A percentile compares a stretch with the other conserved stretches of the same genome.
Evolutionary conservation across 2,329 filamentous ascomycete genomes (phyloP).

Genomic region (Colletotrichum limetticola): DNA sequence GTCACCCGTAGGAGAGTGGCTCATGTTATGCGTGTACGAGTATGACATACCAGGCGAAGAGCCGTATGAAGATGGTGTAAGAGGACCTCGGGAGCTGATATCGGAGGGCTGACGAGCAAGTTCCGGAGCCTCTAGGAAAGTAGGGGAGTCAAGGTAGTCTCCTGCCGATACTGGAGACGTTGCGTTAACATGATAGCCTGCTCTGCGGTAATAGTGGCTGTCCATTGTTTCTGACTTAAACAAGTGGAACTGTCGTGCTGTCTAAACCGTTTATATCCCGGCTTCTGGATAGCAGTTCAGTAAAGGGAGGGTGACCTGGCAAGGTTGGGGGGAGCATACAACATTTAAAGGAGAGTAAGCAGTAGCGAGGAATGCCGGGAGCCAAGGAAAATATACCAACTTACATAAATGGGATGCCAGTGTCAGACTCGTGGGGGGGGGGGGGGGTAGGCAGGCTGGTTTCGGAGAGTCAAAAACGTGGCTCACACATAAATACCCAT

Average conservation of each 20-base stretch:
- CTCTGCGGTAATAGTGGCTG: conserved; percentile 21
- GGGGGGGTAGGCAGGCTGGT: not conserved
- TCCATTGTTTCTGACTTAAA: conserved; percentile 20
- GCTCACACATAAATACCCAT: not conserved
- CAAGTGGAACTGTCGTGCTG: conserved; percentile 15
- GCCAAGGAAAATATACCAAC: conserved; percentile 12
- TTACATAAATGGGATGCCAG: conserved; percentile 20
- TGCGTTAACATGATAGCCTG: conserved; percentile 33
- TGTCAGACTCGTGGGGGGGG: not conserved
- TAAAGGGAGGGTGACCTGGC: conserved; percentile 24
- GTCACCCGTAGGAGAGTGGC: conserved; percentile 22
- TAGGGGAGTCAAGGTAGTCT: conserved; percentile 29
- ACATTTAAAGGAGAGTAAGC: not conserved
- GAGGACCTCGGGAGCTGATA: conserved; percentile 31
- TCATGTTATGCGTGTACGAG: conserved; percentile 27
- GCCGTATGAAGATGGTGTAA: conserved; percentile 33
- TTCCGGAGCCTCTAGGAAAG: conserved; percentile 28
- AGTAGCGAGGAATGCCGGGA: not conserved
- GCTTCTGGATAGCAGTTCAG: conserved; percentile 34
- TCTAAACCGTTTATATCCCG: conserved; percentile 30
- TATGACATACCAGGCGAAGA: conserved; percentile 33
- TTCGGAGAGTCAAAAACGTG: conserved; percentile 16
- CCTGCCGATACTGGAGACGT: conserved; percentile 30
- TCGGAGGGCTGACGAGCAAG: conserved; percentile 30
- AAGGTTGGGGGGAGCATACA: conserved; percentile 1